phyloP scores from a whole-genome alignment of 2,329 filamentous ascomycete species.

The Coniella vitis region DNA sequence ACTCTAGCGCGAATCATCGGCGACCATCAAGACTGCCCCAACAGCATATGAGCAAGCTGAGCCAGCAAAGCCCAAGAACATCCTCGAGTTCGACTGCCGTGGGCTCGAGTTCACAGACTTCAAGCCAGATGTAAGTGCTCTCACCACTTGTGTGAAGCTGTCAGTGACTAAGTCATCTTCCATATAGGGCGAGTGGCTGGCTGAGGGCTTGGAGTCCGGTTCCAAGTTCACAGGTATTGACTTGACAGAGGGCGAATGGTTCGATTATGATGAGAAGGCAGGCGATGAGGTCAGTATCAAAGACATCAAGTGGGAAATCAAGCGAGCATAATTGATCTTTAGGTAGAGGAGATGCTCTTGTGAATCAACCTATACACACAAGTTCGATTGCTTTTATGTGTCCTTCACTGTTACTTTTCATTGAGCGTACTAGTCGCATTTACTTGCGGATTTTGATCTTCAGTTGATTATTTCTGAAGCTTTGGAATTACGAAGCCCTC shows the following conservation, averaged over 20 bases:
- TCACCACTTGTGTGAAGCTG: constrained; percentile 2
- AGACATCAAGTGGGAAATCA: constrained; percentile 80
- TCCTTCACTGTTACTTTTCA: too few species aligned
- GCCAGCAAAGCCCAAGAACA: constrained; percentile 67
- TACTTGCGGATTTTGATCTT: too few species aligned
- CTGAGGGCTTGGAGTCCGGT: constrained; percentile 69
- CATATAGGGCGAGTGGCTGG: constrained; percentile 77
- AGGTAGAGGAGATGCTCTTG: neutral
- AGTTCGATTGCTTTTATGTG: too few species aligned
- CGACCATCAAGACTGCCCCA: constrained; percentile 71
- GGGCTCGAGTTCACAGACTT: constrained; percentile 91
- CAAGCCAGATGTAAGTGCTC: constrained; percentile 65
- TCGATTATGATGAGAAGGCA: constrained; percentile 93
- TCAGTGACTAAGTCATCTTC: constrained; percentile 2
- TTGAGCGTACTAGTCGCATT: too few species aligned
- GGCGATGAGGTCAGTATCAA: constrained; percentile 89
- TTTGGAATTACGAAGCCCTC: too few species aligned
- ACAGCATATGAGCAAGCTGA: constrained; percentile 63
- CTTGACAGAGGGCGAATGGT: constrained; percentile 88
- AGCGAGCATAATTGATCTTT: constrained; percentile 45
- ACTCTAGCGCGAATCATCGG: constrained; percentile 70
- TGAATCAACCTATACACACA: too few species aligned
- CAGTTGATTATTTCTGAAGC: too few species aligned
- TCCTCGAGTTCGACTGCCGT: constrained; percentile 89
- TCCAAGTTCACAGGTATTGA: constrained; percentile 81